Percentiles rank a stretch among this genome's conserved stretches.
Conservation (phyloP, 202 grass and related monocot species). For the Hordeum pubiflorum region DNA sequence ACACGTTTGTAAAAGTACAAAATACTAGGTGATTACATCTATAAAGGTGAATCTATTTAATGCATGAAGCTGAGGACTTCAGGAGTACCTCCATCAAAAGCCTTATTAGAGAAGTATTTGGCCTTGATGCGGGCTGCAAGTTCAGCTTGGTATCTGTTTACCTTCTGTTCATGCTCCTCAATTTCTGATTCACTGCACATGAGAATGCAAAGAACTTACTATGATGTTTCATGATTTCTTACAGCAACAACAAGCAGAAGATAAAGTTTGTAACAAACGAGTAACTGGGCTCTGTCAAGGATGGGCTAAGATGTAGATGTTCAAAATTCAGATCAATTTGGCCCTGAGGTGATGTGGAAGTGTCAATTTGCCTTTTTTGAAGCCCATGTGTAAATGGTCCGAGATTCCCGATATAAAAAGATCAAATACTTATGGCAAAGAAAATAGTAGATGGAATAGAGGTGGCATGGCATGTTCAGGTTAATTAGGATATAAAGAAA, state of each 20-base stretch:
- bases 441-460: not conserved
- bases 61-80: not conserved
- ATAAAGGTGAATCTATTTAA: not conserved
- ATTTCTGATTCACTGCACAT: constrained; percentile 45
- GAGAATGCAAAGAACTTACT: not conserved
- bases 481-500: not conserved
- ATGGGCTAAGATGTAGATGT: constrained; percentile 2
- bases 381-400: not conserved
- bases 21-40: not conserved
- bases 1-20: not conserved
- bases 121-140: constrained; percentile 51
- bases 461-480: not conserved
- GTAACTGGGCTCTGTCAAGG: constrained; percentile 1
- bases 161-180: constrained; percentile 49
- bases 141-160: constrained; percentile 50
- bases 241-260: constrained; percentile 15
- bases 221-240: constrained; percentile 2
- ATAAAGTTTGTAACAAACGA: constrained; percentile 15
- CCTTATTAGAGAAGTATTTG: constrained; percentile 66
- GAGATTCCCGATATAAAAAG: not conserved
- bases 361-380: not conserved
- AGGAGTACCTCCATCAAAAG: constrained; percentile 54
- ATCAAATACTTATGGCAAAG: not conserved
- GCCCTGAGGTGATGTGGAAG: not conserved
- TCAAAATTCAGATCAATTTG: constrained; percentile 14